phyloP scores from a whole-genome alignment of 148 eudicot species.

The Rheum nobile region DNA sequence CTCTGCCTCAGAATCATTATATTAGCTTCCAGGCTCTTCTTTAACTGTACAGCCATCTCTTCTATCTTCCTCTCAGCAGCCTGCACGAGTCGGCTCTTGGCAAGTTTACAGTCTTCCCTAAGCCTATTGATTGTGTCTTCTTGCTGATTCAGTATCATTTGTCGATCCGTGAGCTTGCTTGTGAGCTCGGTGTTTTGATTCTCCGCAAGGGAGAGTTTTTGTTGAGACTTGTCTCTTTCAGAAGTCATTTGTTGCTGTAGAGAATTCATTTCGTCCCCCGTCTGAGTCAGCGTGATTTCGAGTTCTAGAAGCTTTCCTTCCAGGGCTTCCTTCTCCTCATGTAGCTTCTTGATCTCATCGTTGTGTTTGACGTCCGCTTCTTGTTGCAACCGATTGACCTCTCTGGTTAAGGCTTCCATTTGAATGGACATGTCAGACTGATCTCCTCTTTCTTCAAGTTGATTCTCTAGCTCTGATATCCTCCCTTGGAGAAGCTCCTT shows the following conservation, averaged over 20 bases:
- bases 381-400: constrained; percentile 28
- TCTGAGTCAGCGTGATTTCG: constrained; percentile 23
- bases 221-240: constrained; percentile 17
- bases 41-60: constrained; percentile 48
- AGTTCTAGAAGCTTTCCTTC: constrained; percentile 20
- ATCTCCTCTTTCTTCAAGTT: constrained; percentile 21
- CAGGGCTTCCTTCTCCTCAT: constrained; percentile 19
- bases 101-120: constrained; percentile 20
- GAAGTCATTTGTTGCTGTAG: constrained; percentile 19
- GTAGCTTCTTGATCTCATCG: constrained; percentile 17
- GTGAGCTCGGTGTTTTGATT: constrained; percentile 26
- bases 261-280: constrained; percentile 20
- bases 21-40: constrained; percentile 55
- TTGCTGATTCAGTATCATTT: constrained; percentile 20
- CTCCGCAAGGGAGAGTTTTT: constrained; percentile 23
- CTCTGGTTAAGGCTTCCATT: constrained; percentile 23
- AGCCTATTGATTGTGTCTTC: constrained; percentile 28
- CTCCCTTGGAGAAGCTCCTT: constrained; percentile 22
- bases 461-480: constrained; percentile 23
- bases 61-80: constrained; percentile 54
- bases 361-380: constrained; percentile 20
- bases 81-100: constrained; percentile 25
- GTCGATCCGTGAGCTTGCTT: constrained; percentile 25
- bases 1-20: constrained; percentile 55
- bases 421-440: constrained; percentile 19